Evolutionary conservation across 2,329 filamentous ascomycete genomes (phyloP), one percentile per base, ranked within the genome.

Genomic region (Talaromyces sp.): DNA sequence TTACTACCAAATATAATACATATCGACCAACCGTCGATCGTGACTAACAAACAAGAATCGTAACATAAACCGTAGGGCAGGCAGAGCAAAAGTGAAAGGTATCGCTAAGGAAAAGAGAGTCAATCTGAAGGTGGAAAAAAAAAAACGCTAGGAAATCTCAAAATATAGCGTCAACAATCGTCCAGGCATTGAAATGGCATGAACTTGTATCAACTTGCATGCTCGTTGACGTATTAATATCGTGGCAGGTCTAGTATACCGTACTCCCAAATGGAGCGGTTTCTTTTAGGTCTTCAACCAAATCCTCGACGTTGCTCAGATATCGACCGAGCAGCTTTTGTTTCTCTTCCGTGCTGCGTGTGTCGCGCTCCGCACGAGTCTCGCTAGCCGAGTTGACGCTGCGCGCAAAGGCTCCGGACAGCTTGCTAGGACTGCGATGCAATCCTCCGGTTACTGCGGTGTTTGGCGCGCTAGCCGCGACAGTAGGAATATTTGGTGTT

Each of bases 241-340:
- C 18, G 18, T 34, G 9, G 27, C 28, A 53, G 58, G 14, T 44
- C 18, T 53, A 77, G 63, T 74, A 77, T 40, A 78, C 74, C 18
- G 74, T 73, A 5, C 87, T 74, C 5, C 87, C 88, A 78, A 92
- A 92, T 0, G 91, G 89, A 54, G 89, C 88, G 67, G 87, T 90
- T 73, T 91, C 91, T 66, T 88, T 87, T 68, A 97, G 78, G 75
- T 97, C 92, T 73, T 90, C 87, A 59, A 96, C 91, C 63, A 96
- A 82, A 68, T 93, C 91, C 65, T 93, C 90, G 30, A 96, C 91
- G 70, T 90, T 95, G 74, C 84, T 89, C 70, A 96, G 81, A 74
- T 95, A 91, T 66, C 86, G 83, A 51, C 89, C 90, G 44, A 96
- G 79, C 74, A 96, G 77, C 57, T 82, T 83, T 78, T 95, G 91